These are phyloP conservation scores for Onygena corvina DNA, from an alignment of 2,329 filamentous ascomycete genomes.

Conservation along the genomic window DNA sequence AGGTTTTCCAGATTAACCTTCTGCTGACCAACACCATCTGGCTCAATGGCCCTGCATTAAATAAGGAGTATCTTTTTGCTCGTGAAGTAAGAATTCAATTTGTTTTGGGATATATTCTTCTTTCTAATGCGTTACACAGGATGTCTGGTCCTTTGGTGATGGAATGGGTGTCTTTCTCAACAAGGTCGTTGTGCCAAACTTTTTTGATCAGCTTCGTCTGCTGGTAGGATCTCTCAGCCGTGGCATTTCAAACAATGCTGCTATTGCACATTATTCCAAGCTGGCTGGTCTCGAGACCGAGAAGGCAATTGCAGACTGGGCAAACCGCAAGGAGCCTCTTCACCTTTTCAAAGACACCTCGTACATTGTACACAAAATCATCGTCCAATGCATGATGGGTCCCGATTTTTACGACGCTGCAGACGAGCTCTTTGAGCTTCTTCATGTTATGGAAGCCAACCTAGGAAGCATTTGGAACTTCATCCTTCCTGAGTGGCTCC, in stretches of 20 bases:
- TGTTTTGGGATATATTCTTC: not conserved
- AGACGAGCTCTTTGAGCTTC: constrained; percentile 15
- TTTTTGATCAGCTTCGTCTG: constrained; percentile 13
- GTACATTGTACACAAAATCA: constrained; percentile 15
- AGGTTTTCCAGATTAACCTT: constrained; percentile 13
- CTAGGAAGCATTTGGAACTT: constrained; percentile 14
- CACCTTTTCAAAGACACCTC: constrained; percentile 15
- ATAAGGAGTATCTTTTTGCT: constrained; percentile 14
- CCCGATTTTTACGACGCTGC: constrained; percentile 15
- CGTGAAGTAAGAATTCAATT: constrained; percentile 9
- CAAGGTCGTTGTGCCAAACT: constrained; percentile 15
- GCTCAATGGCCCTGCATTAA: constrained; percentile 11
- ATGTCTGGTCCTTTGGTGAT: constrained; percentile 16
- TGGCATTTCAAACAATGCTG: constrained; percentile 13
- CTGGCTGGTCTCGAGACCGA: constrained; percentile 10
- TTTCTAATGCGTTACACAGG: not conserved
- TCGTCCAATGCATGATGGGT: constrained; percentile 16
- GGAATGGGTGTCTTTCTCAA: constrained; percentile 16
- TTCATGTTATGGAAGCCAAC: constrained; percentile 15
- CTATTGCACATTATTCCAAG: constrained; percentile 13
- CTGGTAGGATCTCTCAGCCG: constrained; percentile 14
- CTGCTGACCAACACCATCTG: constrained; percentile 12
- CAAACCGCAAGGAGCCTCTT: constrained; percentile 9
- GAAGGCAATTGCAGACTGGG: constrained; percentile 12
- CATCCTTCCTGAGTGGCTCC: constrained; percentile 15